Evolutionary conservation across 2,329 filamentous ascomycete species (phyloP), one percentile per base, ranked within the genome.

Genomic region (Colletotrichum cuscutae): DNA sequence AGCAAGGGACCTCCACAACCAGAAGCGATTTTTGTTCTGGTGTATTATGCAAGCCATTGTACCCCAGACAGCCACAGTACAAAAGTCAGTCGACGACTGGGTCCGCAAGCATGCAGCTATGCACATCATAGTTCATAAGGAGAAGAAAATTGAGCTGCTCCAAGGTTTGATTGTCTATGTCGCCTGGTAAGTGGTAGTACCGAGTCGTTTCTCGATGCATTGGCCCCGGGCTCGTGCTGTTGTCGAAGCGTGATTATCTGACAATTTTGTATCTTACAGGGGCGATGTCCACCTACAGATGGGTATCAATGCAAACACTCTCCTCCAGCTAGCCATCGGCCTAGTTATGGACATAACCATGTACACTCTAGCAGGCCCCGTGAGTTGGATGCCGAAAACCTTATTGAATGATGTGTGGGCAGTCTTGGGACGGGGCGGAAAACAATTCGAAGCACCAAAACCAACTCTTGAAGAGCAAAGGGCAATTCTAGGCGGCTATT

Each of bases 401-500:
- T 72, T 84, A 1, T 58, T 84, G 1, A 76, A 77, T 5, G 84
- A 85, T 12, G 81, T 79, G 0, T 78, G 79, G 77, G 65, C 74
- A 0, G 76, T 77, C 0, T 71, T 79, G 15, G 70, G 72, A 13
- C 77, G 76, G 5, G 35, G 75, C 0, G 42, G 42, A 49, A 75
- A 74, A 2, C 71, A 71, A 0, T 67, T 71, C 1, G 77, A 75
- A 22, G 54, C 57, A 0, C 65, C 77, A 4, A 63, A 71, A 1
- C 82, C 82, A 15, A 79, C 79, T 3, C 68, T 79, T 0, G 79
- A 81, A 0, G 84, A 86, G 42, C 82, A 83, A 74, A 81, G 85
- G 0, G 80, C 84, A 0, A 76, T 83, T 3, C 73, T 86, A 0
- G 85, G 84, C 0, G 79, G 80, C 62, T 86, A 82, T 53, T 84